Evolutionary conservation across 1,284 basidiomycete species (phyloP).

Genomic region (Butyriboletus appendiculatus): DNA sequence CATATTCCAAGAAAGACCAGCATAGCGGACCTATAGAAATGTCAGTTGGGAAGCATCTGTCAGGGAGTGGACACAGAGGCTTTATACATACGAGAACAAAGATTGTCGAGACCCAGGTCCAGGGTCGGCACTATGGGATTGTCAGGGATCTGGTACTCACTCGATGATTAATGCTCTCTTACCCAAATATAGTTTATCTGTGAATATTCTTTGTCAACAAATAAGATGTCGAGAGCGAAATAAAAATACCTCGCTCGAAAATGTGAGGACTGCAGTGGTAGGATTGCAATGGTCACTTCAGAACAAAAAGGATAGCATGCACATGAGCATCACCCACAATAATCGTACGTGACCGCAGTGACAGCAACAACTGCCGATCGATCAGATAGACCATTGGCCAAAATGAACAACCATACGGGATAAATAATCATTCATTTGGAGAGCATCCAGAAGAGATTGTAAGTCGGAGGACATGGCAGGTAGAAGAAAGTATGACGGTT

Average conservation of each 20-base stretch:
- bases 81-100: too few species aligned
- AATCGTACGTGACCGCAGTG: slow-evolving; percentile 10
- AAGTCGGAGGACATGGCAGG: slow-evolving; percentile 3
- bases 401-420: not conserved
- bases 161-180: too few species aligned
- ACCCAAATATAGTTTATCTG: too few species aligned
- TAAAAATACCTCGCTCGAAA: not conserved
- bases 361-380: not conserved
- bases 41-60: too few species aligned
- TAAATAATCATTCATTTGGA: not conserved
- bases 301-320: not conserved
- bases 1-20: too few species aligned
- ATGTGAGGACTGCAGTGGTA: not conserved
- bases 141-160: too few species aligned
- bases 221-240: not conserved
- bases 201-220: too few species aligned
- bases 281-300: not conserved
- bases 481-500: not conserved
- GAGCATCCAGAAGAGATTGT: not conserved
- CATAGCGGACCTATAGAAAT: too few species aligned
- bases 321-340: not conserved
- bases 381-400: not conserved
- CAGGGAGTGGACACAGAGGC: too few species aligned
- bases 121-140: too few species aligned
- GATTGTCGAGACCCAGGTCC: too few species aligned